These are phyloP conservation scores for Allantophomopsis cytisporea DNA, from an alignment of 2,329 filamentous ascomycete species.

Conservation along the genomic window DNA sequence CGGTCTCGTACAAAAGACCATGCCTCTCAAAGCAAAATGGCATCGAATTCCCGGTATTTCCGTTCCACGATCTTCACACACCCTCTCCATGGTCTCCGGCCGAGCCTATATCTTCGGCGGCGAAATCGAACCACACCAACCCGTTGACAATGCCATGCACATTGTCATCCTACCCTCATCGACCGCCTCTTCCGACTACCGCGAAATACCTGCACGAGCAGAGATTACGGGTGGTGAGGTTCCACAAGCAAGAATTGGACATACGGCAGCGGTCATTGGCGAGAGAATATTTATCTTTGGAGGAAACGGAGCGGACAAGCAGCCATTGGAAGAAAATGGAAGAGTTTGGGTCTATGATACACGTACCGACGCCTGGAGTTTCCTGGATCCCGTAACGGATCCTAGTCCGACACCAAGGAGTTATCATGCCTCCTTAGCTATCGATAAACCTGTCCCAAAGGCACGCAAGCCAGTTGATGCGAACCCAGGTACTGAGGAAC, in stretches of 20 bases:
- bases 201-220: conserved; percentile 34
- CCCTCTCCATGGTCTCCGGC: conserved; percentile 43
- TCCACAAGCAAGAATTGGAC: conserved; percentile 58
- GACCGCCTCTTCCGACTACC: conserved; percentile 43
- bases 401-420: conserved; percentile 50
- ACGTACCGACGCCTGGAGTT: conserved; percentile 46
- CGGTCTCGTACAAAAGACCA: conserved; percentile 12
- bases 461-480: conserved; percentile 10
- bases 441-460: conserved; percentile 30
- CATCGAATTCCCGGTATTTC: conserved; percentile 37
- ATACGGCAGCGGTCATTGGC: conserved; percentile 55
- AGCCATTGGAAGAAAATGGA: conserved; percentile 60
- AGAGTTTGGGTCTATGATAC: conserved; percentile 67
- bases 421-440: conserved; percentile 51
- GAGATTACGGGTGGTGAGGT: conserved; percentile 28
- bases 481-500: conserved; percentile 28
- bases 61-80: conserved; percentile 63
- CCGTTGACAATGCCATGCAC: conserved; percentile 62
- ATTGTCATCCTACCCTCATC: conserved; percentile 45
- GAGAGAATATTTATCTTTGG: conserved; percentile 70
- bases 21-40: conserved; percentile 41
- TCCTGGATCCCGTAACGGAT: conserved; percentile 39
- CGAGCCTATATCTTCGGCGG: conserved; percentile 66
- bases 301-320: conserved; percentile 56
- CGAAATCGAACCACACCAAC: conserved; percentile 50